phyloP scores from a whole-genome alignment of 257 asterid species.

The Agastache rugosa region DNA sequence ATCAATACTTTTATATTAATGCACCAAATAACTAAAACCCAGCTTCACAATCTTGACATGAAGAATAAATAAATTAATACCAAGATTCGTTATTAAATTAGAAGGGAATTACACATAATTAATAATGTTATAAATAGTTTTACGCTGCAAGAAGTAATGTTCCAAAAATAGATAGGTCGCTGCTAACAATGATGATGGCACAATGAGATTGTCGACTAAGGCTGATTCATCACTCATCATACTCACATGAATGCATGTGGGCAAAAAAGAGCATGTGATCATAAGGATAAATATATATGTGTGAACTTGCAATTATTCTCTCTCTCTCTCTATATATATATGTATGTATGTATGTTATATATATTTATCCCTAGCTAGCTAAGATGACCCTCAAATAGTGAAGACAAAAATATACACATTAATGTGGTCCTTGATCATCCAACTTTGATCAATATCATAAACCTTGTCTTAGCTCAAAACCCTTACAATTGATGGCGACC shows the following conservation, averaged over 20 bases:
- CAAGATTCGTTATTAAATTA: not conserved
- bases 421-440: conserved; percentile 35
- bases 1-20: no score
- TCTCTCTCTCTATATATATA: not conserved
- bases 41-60: no score
- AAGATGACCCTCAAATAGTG: not conserved
- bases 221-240: conserved; percentile 39
- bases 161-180: not conserved
- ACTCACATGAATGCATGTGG: conserved; percentile 44
- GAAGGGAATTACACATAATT: no score
- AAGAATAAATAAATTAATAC: no score
- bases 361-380: not conserved
- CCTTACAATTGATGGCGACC: conserved; percentile 33
- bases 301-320: not conserved
- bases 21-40: no score
- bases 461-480: conserved; percentile 34
- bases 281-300: not conserved
- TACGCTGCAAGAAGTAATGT: conserved; percentile 4
- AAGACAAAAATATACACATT: not conserved
- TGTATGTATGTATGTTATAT: not conserved
- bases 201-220: conserved; percentile 36
- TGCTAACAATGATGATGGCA: conserved; percentile 30
- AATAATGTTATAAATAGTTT: not conserved
- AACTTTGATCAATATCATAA: conserved; percentile 28
- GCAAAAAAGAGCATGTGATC: not conserved